phyloP scores from a whole-genome alignment of 2,329 filamentous ascomycete genomes.

The Hypomyces rosellus region DNA sequence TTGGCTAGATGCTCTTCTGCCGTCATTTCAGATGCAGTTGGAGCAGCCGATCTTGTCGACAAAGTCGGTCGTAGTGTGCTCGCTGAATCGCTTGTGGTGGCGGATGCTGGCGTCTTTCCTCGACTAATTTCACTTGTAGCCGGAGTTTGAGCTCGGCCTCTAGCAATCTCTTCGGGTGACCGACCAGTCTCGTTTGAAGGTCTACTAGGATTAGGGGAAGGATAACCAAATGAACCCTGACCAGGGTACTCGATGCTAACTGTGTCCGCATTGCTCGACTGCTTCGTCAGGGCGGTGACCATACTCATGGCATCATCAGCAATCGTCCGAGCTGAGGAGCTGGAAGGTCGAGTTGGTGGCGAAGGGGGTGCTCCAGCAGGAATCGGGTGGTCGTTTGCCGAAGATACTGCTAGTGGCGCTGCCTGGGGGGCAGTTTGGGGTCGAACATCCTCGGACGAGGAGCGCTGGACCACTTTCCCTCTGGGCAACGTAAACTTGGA shows the following conservation, averaged over 20 bases:
- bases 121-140: slow-evolving; percentile 33
- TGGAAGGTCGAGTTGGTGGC: slow-evolving; percentile 54
- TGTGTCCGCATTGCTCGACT: slow-evolving; percentile 46
- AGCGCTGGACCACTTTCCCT: slow-evolving; percentile 69
- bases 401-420: slow-evolving; percentile 35
- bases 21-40: slow-evolving; percentile 62
- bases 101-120: slow-evolving; percentile 41
- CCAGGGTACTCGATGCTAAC: slow-evolving; percentile 39
- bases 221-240: slow-evolving; percentile 32
- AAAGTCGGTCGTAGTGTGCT: slow-evolving; percentile 41
- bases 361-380: slow-evolving; percentile 50
- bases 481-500: slow-evolving; percentile 78
- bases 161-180: slow-evolving; percentile 42
- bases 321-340: slow-evolving; percentile 39
- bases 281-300: slow-evolving; percentile 31
- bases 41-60: slow-evolving; percentile 41
- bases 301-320: slow-evolving; percentile 32
- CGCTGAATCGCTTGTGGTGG: slow-evolving; percentile 46
- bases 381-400: slow-evolving; percentile 38
- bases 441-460: slow-evolving; percentile 51
- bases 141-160: slow-evolving; percentile 39
- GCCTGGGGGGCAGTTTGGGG: slow-evolving; percentile 54
- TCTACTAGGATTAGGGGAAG: slow-evolving; percentile 39
- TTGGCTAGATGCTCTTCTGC: slow-evolving; percentile 85
- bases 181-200: slow-evolving; percentile 39